Conservation (phyloP, 73 alveolate species). For the Halteria grandinella region DNA sequence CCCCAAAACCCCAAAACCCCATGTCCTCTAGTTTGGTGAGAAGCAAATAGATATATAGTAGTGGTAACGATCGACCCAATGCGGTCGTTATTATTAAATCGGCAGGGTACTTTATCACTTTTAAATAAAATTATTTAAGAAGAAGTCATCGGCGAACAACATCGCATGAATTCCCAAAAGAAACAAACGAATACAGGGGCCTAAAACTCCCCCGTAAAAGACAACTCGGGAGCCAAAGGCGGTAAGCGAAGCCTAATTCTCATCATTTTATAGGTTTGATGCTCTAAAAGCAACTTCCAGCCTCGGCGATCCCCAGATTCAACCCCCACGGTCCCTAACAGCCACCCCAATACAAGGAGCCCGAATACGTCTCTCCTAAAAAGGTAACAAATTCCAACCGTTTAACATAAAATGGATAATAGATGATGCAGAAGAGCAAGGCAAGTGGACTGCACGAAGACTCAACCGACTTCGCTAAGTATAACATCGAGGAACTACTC, state of each 20-base stretch:
- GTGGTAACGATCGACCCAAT: no score
- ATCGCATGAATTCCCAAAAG: no score
- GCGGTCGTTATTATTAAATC: no score
- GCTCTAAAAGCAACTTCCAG: conserved; percentile 43
- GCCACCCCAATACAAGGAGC: conserved; percentile 61
- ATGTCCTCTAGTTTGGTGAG: no score
- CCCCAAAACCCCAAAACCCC: no score
- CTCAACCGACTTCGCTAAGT: conserved; percentile 44
- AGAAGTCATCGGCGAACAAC: no score
- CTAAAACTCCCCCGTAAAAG: conserved; percentile 41
- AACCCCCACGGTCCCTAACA: conserved; percentile 68
- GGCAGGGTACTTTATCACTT: no score
- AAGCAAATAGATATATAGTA: no score
- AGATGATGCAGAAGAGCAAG: conserved; percentile 29
- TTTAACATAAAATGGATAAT: neutral
- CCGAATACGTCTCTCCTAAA: conserved; percentile 36
- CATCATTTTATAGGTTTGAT: conserved; percentile 20
- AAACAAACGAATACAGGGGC: no score
- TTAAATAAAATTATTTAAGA: no score
- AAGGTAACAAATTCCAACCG: conserved; percentile 37
- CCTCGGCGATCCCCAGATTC: conserved; percentile 60
- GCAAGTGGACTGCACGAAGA: conserved; percentile 36
- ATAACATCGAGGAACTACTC: conserved; percentile 60
- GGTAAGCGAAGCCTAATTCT: conserved; percentile 12
- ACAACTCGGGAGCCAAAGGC: conserved; percentile 51